phyloP scores from a whole-genome alignment of 176 grass and related monocot genomes.

The Carex parvula region DNA sequence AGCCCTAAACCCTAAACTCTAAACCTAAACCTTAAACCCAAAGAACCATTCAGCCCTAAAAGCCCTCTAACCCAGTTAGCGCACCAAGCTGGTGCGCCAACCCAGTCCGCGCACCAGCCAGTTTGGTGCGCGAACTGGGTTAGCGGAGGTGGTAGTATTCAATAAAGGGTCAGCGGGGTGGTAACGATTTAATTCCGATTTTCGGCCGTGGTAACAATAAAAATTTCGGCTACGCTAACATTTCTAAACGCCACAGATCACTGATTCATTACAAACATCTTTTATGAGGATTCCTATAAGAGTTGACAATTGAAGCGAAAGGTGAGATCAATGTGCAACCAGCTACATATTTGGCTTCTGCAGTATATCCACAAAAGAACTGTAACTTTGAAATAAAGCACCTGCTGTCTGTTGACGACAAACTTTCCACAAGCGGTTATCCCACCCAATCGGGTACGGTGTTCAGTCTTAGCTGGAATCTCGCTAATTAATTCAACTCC shows the following conservation, averaged over 20 bases:
- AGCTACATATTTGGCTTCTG: not conserved
- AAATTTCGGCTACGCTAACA: too few relatives aligned
- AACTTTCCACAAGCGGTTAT: constrained; percentile 21
- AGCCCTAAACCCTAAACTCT: too few relatives aligned
- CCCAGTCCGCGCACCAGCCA: too few relatives aligned
- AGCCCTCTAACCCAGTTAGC: too few relatives aligned
- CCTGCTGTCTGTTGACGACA: constrained; percentile 30
- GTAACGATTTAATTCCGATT: too few relatives aligned
- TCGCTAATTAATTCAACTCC: constrained; percentile 11
- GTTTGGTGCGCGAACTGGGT: too few relatives aligned
- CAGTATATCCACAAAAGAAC: not conserved
- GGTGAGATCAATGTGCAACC: not conserved
- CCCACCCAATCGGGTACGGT: constrained; percentile 20
- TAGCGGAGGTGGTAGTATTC: too few relatives aligned
- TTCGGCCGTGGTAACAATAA: too few relatives aligned
- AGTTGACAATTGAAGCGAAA: not conserved
- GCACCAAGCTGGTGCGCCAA: too few relatives aligned
- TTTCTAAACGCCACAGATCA: not conserved
- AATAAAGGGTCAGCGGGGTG: too few relatives aligned
- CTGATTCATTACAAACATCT: not conserved
- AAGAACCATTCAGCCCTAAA: too few relatives aligned
- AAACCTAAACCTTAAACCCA: too few relatives aligned
- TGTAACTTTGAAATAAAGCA: not conserved
- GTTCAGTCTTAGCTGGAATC: constrained; percentile 18
- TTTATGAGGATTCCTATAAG: not conserved